Percentiles rank a stretch among this genome's conserved stretches.
Evolutionary conservation across 2,329 filamentous ascomycete genomes (phyloP).

Genomic region (Calonectria multiphialidica): DNA sequence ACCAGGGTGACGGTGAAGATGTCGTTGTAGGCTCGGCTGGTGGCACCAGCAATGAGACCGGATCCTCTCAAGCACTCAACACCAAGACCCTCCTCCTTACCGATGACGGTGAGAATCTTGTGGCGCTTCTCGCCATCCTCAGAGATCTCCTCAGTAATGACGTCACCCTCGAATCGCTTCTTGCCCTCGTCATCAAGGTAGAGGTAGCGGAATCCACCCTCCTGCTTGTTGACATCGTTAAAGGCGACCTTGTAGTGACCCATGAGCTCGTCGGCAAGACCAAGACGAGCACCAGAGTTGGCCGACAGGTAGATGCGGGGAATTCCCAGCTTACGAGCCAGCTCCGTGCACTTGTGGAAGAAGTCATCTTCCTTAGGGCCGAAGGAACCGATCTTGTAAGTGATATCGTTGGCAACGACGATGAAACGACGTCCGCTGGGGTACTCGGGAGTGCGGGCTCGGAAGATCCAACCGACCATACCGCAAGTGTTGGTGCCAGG

Average conservation of each 20-base stretch:
- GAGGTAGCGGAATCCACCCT: slow-evolving; percentile 95
- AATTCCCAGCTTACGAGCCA: slow-evolving; percentile 93
- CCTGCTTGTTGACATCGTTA: slow-evolving; percentile 86
- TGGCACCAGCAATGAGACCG: slow-evolving; percentile 97
- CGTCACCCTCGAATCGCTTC: slow-evolving; percentile 82
- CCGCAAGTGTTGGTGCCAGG: slow-evolving; percentile 95
- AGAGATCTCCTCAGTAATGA: slow-evolving; percentile 84
- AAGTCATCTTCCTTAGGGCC: slow-evolving; percentile 96
- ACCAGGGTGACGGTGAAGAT: slow-evolving; percentile 99
- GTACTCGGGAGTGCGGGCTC: slow-evolving; percentile 95
- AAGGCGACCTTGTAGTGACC: slow-evolving; percentile 97
- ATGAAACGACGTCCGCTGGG: slow-evolving; percentile 92
- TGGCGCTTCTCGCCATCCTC: slow-evolving; percentile 92
- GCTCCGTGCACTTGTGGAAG: slow-evolving; percentile 99
- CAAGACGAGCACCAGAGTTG: slow-evolving; percentile 98
- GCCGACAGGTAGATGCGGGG: slow-evolving; percentile 98
- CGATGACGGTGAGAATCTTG: slow-evolving; percentile 94
- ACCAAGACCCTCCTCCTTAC: slow-evolving; percentile 94
- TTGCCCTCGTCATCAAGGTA: slow-evolving; percentile 91
- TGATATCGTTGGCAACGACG: slow-evolving; percentile 99
- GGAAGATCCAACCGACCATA: slow-evolving; percentile 99
- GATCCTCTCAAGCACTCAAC: slow-evolving; percentile 98
- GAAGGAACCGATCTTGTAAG: slow-evolving; percentile 98
- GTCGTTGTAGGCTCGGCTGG: slow-evolving; percentile 96
- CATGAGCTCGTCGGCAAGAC: slow-evolving; percentile 96